Evolutionary conservation across 1,284 basidiomycete genomes (phyloP), one percentile per base, ranked within the genome.

Genomic region (Farysia itapuensis): DNA sequence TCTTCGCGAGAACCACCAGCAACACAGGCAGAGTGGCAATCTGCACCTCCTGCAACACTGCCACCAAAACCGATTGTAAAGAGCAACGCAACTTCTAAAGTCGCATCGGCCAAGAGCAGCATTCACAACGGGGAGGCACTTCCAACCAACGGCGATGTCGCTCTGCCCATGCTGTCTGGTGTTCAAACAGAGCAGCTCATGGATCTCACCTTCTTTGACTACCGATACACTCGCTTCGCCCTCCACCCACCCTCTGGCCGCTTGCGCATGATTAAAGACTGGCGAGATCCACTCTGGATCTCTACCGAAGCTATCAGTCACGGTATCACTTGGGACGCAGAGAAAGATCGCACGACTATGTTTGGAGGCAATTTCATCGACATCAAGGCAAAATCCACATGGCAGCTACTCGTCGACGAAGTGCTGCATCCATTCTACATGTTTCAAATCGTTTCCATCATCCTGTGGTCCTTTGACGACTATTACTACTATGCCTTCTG

Each of bases 401-500:
- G 85, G n/a, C 81, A 84, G 19, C 82, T 99, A 2, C 81, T 98
- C 7, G 80, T 97, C 30, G 92, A 98, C 67, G 95, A 54, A 40
- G 53, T 67, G 37, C 53, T 60, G 33, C 50, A 50, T 33, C 51
- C 43, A n/a, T 46, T 54, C 39, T 61, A 56, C 65, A 88, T 98
- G 45, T 99, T 99, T 77, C 95, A 99, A 82, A 87, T 98, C 63
- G 92, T 92, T 36, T 95, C 91, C 56, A 89, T 98, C 65, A 79
- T 90, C 19, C 80, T 99, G 9, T 98, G 95, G 95, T 88, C 87
- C 3, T 69, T 97, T 43, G 95, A 99, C 70, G 84, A 97, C 67
- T 80, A 80, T 56, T 94, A 89, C 77, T 96, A 95, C 75, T 98
- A 98, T 77, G 95, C 94, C 3, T 94, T 94, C 67, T 97, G 93